Percentiles rank a stretch among this genome's conserved stretches.
These are phyloP conservation scores for Tricharina praecox DNA, from an alignment of 495 filamentous ascomycete species.

Conservation along the genomic window DNA sequence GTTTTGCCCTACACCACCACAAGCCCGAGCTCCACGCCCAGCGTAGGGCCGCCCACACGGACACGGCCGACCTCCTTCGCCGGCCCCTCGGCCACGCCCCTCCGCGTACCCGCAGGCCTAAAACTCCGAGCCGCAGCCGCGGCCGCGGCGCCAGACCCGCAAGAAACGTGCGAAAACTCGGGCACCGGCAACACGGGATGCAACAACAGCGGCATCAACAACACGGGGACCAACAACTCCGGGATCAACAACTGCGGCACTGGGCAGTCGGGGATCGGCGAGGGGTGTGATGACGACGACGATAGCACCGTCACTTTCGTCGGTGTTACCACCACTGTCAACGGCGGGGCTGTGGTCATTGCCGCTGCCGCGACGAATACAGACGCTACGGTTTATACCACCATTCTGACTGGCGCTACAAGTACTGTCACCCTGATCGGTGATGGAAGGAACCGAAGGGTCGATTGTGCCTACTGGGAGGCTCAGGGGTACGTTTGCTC, in stretches of 20 bases:
- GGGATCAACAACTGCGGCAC: conserved; percentile 20
- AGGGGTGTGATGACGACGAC: conserved; percentile 7
- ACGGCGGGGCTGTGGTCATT: conserved; percentile 12
- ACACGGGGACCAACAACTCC: conserved; percentile 19
- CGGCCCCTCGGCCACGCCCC: no score
- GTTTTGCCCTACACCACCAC: no score
- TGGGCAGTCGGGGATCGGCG: conserved; percentile 18
- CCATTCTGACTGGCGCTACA: conserved; percentile 15
- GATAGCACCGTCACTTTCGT: conserved; percentile 9
- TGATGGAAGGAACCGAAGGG: conserved; percentile 11
- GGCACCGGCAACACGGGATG: conserved; percentile 5
- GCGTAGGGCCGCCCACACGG: no score
- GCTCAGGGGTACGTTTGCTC: conserved; percentile 21
- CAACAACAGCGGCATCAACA: conserved; percentile 19
- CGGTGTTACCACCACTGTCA: conserved; percentile 9
- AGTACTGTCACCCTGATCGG: conserved; percentile 17
- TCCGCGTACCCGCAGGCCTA: no score
- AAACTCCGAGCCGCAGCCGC: no score
- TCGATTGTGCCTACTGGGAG: conserved; percentile 22
- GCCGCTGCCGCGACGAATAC: conserved; percentile 9
- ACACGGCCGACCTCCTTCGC: no score
- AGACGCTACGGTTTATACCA: conserved; percentile 6
- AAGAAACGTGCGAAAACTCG: conserved; percentile 1
- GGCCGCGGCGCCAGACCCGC: neutral
- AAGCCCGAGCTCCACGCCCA: no score